Base-by-base conservation (phyloP, 2,329 filamentous ascomycete genomes). In the Paraphaeosphaeria minitans region DNA sequence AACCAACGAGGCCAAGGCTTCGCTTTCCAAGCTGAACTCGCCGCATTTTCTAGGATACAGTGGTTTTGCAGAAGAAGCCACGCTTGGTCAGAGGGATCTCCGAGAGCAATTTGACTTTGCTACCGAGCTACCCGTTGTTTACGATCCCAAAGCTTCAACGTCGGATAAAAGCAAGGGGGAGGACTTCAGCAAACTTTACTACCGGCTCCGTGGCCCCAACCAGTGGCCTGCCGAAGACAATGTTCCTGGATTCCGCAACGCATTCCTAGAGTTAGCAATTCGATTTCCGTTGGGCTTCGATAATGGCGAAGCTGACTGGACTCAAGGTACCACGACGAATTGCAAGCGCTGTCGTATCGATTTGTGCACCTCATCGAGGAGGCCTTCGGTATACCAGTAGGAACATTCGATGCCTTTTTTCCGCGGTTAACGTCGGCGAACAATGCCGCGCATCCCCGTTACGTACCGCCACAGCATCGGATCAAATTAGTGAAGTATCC, bases 11-110 rank as follows among this genome's bases (percentile, higher is more conserved):
- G 31, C 51, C 5, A 66, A 67, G 35, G 49, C 57, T n/a, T 16
- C 41, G 6, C 51, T 64, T 8, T 56, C 62, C 3, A 64, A 64
- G n/a, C 2, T 60, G 27, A 83, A 85, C 27, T 87, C 83, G 1
- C 84, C 85, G 10, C 85, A 87, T 67, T 88, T 88, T 56, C 75
- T 88, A 2, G 86, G 86, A 0, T 88, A 87, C 67, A 85, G 83
- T 60, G 80, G 77, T 0, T 79, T 80, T 19, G 85, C 84, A 0
- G 77, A 81, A 24, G 86, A 88, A 68, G 84, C 75, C 0, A 88
- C 86, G 1, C 81, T 83, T 0, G 83, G 84, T 0, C 72, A 75
- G 53, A 65, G 72, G 14, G 85, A 88, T 66, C 73, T 78, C 19
- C 75, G 85, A 19, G 85, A 88, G 68, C 85, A 88, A 64, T 83